These are phyloP conservation scores for Nyssa sinensis DNA, from an alignment of 148 eudicot genomes.

Conservation along the genomic window DNA sequence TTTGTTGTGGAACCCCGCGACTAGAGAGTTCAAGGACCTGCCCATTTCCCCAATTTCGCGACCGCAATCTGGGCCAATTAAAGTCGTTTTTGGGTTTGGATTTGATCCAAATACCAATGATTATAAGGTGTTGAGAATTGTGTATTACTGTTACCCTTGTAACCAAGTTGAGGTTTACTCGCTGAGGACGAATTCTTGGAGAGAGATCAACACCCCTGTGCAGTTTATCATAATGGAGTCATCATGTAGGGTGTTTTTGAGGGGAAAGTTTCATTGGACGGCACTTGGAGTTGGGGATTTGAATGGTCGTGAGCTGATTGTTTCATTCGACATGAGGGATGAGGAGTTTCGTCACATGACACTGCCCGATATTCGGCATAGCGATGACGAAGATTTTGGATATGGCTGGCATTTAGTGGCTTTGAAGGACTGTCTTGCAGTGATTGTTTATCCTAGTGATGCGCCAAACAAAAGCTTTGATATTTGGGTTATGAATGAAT, in stretches of 20 bases:
- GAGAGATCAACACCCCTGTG: neutral
- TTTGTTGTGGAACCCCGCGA: conserved; percentile 28
- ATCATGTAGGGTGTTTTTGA: neutral
- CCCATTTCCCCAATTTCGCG: neutral
- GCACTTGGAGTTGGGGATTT: conserved; percentile 18
- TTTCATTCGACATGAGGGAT: conserved; percentile 5
- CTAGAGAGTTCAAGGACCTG: conserved; percentile 12
- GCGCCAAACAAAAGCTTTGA: neutral
- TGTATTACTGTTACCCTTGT: neutral
- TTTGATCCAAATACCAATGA: conserved; percentile 13
- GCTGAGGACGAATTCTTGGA: conserved; percentile 15
- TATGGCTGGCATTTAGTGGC: neutral
- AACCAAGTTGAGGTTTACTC: conserved; percentile 22
- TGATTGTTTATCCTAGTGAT: neutral
- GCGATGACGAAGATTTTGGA: neutral
- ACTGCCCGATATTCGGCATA: neutral
- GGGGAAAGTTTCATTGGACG: conserved; percentile 19
- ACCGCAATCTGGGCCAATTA: neutral
- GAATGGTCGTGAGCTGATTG: neutral
- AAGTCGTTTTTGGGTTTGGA: conserved; percentile 20
- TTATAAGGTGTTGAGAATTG: conserved; percentile 26
- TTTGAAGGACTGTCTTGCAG: neutral
- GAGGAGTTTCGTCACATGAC: neutral
- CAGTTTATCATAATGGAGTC: conserved; percentile 4
- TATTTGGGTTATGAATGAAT: neutral